A percentile compares a stretch with the other conserved stretches of the same genome.
These are phyloP conservation scores for Apophysomyces variabilis DNA, from an alignment of 371 early-diverging fungal species.

Conservation along the genomic window DNA sequence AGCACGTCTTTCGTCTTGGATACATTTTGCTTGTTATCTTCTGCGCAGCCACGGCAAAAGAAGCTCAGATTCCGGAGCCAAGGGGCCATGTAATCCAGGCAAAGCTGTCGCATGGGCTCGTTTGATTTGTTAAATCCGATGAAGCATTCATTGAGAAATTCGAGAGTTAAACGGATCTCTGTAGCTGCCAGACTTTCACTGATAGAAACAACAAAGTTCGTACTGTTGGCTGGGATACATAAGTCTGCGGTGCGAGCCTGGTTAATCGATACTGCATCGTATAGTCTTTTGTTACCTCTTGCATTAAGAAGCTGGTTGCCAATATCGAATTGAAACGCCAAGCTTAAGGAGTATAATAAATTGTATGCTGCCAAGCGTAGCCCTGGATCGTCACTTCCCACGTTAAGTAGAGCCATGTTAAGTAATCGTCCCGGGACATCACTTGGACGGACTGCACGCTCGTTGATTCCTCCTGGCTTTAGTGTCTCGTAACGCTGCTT, in stretches of 20 bases:
- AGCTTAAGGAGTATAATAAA: conserved; percentile 77
- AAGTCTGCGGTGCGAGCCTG: conserved; percentile 53
- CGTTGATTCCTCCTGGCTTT: conserved; percentile 63
- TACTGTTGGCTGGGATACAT: conserved; percentile 89
- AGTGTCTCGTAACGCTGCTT: conserved; percentile 73
- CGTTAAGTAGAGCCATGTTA: conserved; percentile 89
- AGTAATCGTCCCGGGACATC: conserved; percentile 92
- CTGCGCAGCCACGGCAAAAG: conserved; percentile 54
- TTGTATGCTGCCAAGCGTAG: conserved; percentile 88
- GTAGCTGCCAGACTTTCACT: conserved; percentile 79
- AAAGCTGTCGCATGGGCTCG: conserved; percentile 73
- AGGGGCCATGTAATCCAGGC: conserved; percentile 89
- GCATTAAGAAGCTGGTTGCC: conserved; percentile 84
- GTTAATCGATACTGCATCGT: not conserved
- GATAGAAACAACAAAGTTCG: conserved; percentile 79
- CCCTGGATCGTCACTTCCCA: conserved; percentile 79
- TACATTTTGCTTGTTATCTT: conserved; percentile 54
- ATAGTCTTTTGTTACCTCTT: conserved; percentile 48
- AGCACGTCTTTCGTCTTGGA: conserved; percentile 77
- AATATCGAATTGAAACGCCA: conserved; percentile 81
- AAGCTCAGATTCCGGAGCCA: conserved; percentile 83
- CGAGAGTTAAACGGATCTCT: conserved; percentile 83
- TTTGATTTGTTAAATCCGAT: conserved; percentile 80
- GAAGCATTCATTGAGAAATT: conserved; percentile 87
- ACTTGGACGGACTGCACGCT: conserved; percentile 79